Evolutionary conservation across 2,329 filamentous ascomycete genomes (phyloP), one percentile per base, ranked within the genome.

Genomic region (Lachnellula cervina): DNA sequence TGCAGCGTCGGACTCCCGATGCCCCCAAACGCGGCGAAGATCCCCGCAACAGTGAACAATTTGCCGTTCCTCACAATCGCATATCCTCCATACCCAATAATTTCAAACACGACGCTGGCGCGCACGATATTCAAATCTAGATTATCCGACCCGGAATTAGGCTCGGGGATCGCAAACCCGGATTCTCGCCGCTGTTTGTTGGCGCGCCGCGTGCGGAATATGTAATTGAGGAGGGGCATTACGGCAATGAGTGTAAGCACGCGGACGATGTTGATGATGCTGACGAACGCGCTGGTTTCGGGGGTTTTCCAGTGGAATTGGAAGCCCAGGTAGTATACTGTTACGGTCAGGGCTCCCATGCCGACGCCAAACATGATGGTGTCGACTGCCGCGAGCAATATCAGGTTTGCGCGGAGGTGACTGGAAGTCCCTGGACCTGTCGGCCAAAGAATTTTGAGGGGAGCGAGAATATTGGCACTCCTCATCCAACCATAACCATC

Each of bases 1-100:
- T 96, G 90, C 49, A 96, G 78, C 0, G 89, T 94, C 1, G 94
- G 92, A 37, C 87, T 87, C 0, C 88, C 92, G 46, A 97, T 85
- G 1, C 92, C 92, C 23, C 93, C 93, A 40, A 95, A 74, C 0
- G 90, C 80, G 1, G 90, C 87, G 17, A 92, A 65, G 45, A 89
- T 76, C 48, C 90, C 93, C 17, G 85, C 87, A 0, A 83, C 59
- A 3, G 89, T 80, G 70, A 97, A 94, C 0, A 89, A 62, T 0
- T 76, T 72, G 3, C 83, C 80, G 1, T 76, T 80, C 1, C 81
- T 79, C 0, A 84, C 80, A 46, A 91, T 71, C 0, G 87, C 76
- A 68, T 92, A 97, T 3, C 91, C 90, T 0, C 87, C 65, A 54
- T 87, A 87, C 0, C 93, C 93, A 2, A 88, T 48, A 9, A 89